These are phyloP conservation scores for Penstemon davidsonii DNA, from an alignment of 257 asterid species.

Conservation along the genomic window DNA sequence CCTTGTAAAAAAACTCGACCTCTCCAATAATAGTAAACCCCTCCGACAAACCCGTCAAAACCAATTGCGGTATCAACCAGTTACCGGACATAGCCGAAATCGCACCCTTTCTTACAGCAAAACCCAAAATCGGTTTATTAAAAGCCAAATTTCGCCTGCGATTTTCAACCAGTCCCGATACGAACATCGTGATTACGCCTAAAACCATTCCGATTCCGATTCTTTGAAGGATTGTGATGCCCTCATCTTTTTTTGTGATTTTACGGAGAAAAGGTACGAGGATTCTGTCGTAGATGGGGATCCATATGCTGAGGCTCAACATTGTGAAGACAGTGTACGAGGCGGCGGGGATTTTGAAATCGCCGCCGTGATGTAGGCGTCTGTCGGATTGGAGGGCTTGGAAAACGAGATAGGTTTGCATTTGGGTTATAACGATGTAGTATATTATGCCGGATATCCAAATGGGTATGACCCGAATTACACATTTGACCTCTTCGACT, in stretches of 20 bases:
- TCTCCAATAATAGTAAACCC: constrained; percentile 41
- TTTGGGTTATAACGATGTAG: constrained; percentile 30
- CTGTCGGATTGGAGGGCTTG: constrained; percentile 48
- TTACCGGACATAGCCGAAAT: constrained; percentile 49
- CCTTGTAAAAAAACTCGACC: constrained; percentile 48
- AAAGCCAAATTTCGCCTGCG: constrained; percentile 32
- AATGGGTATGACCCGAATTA: constrained; percentile 37
- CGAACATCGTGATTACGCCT: constrained; percentile 30
- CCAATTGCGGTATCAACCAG: constrained; percentile 41
- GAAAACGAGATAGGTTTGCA: constrained; percentile 38
- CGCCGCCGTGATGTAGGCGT: constrained; percentile 16
- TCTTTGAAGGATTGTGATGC: constrained; percentile 43
- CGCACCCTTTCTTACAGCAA: constrained; percentile 30
- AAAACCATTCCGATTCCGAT: constrained; percentile 40
- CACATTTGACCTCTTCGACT: constrained; percentile 42
- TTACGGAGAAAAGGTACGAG: constrained; percentile 34
- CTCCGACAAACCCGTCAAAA: constrained; percentile 39
- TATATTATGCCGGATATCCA: constrained; percentile 43
- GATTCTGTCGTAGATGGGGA: constrained; percentile 41
- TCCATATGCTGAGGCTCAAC: constrained; percentile 45
- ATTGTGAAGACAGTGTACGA: constrained; percentile 41
- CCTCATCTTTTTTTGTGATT: constrained; percentile 32
- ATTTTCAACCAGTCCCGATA: constrained; percentile 34
- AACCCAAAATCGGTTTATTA: constrained; percentile 34
- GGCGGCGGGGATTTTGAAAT: constrained; percentile 42